Conservation (phyloP, 2,329 filamentous ascomycete species). For the Nigrograna mackinnonii region DNA sequence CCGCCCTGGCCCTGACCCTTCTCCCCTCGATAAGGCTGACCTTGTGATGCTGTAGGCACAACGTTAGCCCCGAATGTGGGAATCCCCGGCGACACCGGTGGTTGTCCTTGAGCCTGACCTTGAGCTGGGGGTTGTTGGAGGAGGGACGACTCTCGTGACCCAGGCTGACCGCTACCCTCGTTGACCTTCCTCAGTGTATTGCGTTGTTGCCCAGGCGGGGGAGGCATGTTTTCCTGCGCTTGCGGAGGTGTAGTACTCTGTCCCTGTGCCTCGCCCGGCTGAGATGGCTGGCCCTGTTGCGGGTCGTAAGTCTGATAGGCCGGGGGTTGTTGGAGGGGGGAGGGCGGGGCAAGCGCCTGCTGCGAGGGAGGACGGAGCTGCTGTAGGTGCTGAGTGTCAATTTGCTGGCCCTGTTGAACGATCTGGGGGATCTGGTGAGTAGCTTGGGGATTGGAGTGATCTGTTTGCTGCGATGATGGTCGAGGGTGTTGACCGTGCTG, state of each 20-base stretch:
- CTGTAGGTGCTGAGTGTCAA: conserved; percentile 31
- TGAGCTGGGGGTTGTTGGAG: conserved; percentile 37
- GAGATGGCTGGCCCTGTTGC: conserved; percentile 29
- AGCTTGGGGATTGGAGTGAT: conserved; percentile 35
- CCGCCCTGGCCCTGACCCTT: conserved; percentile 30
- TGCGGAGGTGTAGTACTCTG: conserved; percentile 32
- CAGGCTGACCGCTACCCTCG: conserved; percentile 32
- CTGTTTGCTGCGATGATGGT: conserved; percentile 34
- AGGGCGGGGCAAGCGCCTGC: conserved; percentile 37
- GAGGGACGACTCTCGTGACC: conserved; percentile 38
- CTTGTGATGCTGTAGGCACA: conserved; percentile 48
- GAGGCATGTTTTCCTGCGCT: conserved; percentile 37
- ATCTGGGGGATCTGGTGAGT: conserved; percentile 33
- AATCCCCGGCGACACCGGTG: conserved; percentile 41
- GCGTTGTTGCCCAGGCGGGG: conserved; percentile 23
- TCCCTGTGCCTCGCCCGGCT: conserved; percentile 24
- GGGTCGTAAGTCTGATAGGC: conserved; percentile 36
- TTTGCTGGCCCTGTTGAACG: conserved; percentile 27
- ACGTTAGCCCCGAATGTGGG: conserved; percentile 50
- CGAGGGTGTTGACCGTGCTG: conserved; percentile 25
- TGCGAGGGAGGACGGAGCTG: conserved; percentile 38
- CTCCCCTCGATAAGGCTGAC: conserved; percentile 46
- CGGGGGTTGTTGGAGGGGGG: conserved; percentile 29
- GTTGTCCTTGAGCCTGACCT: conserved; percentile 40
- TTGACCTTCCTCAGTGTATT: conserved; percentile 39